Base-by-base conservation (phyloP, 257 asterid genomes). In the Lavandula angustifolia region DNA sequence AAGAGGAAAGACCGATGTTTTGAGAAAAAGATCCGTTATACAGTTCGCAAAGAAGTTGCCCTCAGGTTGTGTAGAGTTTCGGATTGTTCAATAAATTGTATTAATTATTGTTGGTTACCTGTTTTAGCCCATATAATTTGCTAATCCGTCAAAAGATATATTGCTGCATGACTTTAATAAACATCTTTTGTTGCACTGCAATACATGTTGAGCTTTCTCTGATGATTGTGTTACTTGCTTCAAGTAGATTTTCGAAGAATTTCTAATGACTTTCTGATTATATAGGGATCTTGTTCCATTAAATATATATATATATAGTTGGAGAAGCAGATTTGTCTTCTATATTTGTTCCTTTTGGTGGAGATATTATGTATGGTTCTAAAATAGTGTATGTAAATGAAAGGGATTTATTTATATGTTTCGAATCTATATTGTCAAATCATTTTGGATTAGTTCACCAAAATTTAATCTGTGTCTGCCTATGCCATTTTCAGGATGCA, bases 31-130 rank as follows among this genome's bases (percentile, higher is more conserved):
- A 94, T 89, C 35, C 97, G 99, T 9, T 94, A 94, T 68, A 81
- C 90, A 27, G 99, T 94, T 56, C 84, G 99, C 73, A 90, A 90
- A 85, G 99, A 94, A 81, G 99, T 94, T 80, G 99, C 99, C 33
- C 90, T 86, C 67, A 86, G 97, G 99, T 94, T 81, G 65, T 64
- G 14, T 43, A 46, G 60, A 70, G 37, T 63, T 66, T 60, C 51
- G 64, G 22, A 34, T 53, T 4, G 43, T 52, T 18, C 65, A 69
- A 34, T 22, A 41, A 52, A 32, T 52, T 27, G 1, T 27, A n/a
- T 54, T 8, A 4, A 13, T 47, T 22, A 2, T 55, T 22, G 46
- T 51, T 7, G 7, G 42, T 7, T 9, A 37, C 42, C 9, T 37
- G 7, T 9, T 1, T 37, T 9, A 37, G 9, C 10, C 1, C 42